A percentile compares a stretch with the other conserved stretches of the same genome.
phyloP scores from a whole-genome alignment of 768 basidiomycete genomes.

The Hericium coralloides region DNA sequence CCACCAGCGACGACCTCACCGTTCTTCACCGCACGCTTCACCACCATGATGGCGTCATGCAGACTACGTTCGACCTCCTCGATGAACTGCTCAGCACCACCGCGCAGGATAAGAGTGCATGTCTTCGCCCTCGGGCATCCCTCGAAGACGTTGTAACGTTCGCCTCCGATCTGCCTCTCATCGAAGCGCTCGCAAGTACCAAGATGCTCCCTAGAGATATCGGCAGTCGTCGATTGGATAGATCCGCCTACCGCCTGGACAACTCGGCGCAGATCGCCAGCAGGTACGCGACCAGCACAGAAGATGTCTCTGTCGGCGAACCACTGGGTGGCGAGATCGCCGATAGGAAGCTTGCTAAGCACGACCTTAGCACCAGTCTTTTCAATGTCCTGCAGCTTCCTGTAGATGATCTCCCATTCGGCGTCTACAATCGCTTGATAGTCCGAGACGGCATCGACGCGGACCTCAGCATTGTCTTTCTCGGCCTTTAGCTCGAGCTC shows the following conservation, averaged over 20 bases:
- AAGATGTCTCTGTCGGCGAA: conserved; percentile 99
- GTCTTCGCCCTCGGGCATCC: conserved; percentile 91
- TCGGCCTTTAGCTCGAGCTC: conserved; percentile 98
- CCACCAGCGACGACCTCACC: conserved; percentile 97
- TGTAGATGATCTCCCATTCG: conserved; percentile 99
- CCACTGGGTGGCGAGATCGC: conserved; percentile 98
- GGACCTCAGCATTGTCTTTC: conserved; percentile 98
- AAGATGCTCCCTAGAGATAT: conserved; percentile 83
- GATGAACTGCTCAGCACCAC: conserved; percentile 98
- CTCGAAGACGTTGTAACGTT: conserved; percentile 93
- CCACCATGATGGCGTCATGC: conserved; percentile 99
- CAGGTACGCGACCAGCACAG: conserved; percentile 92
- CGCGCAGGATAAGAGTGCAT: conserved; percentile 88
- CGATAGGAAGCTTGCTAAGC: conserved; percentile 95
- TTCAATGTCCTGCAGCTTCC: conserved; percentile 92
- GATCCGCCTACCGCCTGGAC: conserved; percentile 94
- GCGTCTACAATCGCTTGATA: conserved; percentile 99
- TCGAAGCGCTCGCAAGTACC: conserved; percentile 91
- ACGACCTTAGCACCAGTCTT: conserved; percentile 97
- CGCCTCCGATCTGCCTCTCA: conserved; percentile 93
- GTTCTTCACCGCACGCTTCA: conserved; percentile 92
- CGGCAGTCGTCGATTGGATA: conserved; percentile 91
- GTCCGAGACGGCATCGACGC: conserved; percentile 93
- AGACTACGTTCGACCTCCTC: conserved; percentile 96
- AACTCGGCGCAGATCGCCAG: conserved; percentile 85